Percentiles rank a stretch among this genome's conserved stretches.
Conservation (phyloP, 1,139 yeast species). For the Pichia sp. region DNA sequence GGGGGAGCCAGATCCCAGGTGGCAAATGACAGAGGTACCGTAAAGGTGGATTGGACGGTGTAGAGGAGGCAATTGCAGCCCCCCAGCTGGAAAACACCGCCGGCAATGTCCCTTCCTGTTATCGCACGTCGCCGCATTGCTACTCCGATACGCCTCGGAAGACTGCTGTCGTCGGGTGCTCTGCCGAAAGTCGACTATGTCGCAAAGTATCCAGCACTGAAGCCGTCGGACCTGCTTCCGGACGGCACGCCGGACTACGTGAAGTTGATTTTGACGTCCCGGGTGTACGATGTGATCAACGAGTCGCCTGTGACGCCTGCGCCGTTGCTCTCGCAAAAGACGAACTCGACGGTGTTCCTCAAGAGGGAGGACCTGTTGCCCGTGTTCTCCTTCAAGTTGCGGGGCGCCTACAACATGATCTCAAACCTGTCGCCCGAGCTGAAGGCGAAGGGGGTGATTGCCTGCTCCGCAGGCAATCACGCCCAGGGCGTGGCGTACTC, state of each 20-base stretch:
- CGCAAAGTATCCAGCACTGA: constrained; percentile 41
- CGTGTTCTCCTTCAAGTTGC: constrained; percentile 88
- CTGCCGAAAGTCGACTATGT: background rate
- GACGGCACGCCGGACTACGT: constrained; percentile 89
- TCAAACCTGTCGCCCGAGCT: constrained; percentile 72
- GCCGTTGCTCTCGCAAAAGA: constrained; percentile 64
- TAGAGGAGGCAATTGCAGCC: background rate
- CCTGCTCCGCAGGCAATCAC: constrained; percentile 98
- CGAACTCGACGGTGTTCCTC: constrained; percentile 66
- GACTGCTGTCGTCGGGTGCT: background rate
- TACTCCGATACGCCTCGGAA: background rate
- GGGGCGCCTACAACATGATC: constrained; percentile 98
- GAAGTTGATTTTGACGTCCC: constrained; percentile 79
- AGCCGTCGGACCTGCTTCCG: constrained; percentile 46
- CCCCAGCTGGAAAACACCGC: background rate
- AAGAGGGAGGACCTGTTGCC: constrained; percentile 93
- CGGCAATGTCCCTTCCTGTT: background rate
- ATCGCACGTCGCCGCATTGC: background rate
- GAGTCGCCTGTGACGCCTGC: constrained; percentile 86
- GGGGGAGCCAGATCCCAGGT: no score
- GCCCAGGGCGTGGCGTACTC: constrained; percentile 98
- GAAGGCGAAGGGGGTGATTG: constrained; percentile 84
- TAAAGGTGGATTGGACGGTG: background rate
- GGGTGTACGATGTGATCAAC: constrained; percentile 90
- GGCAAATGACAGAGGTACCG: no score